These are phyloP conservation scores for Aspergillus sojae DNA, from an alignment of 2,329 filamentous ascomycete species.

Conservation along the genomic window DNA sequence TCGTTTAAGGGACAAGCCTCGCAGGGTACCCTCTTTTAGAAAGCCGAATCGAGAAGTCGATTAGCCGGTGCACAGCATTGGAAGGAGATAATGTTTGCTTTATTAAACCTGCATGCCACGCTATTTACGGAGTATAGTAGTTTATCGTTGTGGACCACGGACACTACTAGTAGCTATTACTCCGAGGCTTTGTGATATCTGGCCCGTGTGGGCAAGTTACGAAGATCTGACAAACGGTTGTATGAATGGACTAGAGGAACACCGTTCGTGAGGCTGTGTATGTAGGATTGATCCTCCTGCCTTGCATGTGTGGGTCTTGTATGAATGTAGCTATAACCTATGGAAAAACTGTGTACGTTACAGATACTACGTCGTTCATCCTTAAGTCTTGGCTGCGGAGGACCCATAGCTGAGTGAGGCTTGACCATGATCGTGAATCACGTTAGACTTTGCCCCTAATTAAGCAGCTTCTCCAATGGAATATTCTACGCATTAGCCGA, in stretches of 20 bases:
- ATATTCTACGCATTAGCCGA: background rate
- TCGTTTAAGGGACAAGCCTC: background rate
- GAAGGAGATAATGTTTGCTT: background rate
- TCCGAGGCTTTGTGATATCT: background rate
- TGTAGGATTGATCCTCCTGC: background rate
- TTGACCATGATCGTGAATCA: background rate
- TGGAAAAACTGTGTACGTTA: background rate
- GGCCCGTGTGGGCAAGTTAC: background rate
- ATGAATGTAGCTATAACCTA: background rate
- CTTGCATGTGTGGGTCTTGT: no score
- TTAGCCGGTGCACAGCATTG: background rate
- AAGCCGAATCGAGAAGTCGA: background rate
- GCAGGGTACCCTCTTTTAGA: background rate
- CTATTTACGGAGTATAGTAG: background rate
- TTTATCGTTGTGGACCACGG: background rate
- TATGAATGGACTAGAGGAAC: background rate
- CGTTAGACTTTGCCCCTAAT: background rate
- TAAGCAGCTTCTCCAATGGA: background rate
- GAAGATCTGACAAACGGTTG: background rate
- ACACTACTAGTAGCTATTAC: background rate
- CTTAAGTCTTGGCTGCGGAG: background rate
- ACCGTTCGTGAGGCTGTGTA: background rate
- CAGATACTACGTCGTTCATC: background rate
- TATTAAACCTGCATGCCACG: background rate
- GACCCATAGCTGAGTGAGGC: background rate